Conservation (phyloP, 2,329 filamentous ascomycete genomes). For the Microdochium paspali region DNA sequence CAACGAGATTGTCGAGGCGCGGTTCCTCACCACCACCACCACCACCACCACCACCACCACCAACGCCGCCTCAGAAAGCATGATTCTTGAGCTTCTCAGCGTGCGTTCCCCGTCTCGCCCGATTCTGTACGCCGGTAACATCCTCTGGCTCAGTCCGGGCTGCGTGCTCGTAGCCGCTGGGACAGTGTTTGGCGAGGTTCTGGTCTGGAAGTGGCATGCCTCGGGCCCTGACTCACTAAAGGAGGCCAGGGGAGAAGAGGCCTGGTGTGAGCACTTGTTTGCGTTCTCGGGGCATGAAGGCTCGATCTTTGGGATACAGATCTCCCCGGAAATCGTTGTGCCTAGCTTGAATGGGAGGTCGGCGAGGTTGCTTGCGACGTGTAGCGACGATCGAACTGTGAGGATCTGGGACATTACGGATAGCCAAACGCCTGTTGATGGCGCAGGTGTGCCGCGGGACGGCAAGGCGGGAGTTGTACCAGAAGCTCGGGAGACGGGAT, state of each 20-base stretch:
- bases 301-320: conserved; percentile 82
- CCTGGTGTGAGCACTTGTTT: conserved; percentile 33
- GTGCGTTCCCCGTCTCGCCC: conserved; percentile 62
- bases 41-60: conserved; percentile 9
- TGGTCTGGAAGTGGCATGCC: conserved; percentile 72
- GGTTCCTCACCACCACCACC: conserved; percentile 18
- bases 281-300: conserved; percentile 70
- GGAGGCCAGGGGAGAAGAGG: neutral
- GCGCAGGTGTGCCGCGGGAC: conserved; percentile 11
- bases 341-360: conserved; percentile 18
- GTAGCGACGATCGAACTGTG: conserved; percentile 89
- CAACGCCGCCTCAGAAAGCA: neutral
- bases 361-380: conserved; percentile 69
- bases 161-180: conserved; percentile 72
- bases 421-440: conserved; percentile 16
- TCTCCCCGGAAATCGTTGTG: conserved; percentile 47
- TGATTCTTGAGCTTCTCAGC: conserved; percentile 31
- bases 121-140: conserved; percentile 77
- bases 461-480: conserved; percentile 14
- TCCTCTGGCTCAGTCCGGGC: conserved; percentile 49
- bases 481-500: conserved; percentile 50
- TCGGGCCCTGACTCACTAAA: neutral
- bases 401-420: conserved; percentile 77
- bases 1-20: conserved; percentile 62
- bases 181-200: conserved; percentile 88